Evolutionary conservation across 345 rosid species (phyloP).

Genomic region (Eucalyptus lansdowneana): DNA sequence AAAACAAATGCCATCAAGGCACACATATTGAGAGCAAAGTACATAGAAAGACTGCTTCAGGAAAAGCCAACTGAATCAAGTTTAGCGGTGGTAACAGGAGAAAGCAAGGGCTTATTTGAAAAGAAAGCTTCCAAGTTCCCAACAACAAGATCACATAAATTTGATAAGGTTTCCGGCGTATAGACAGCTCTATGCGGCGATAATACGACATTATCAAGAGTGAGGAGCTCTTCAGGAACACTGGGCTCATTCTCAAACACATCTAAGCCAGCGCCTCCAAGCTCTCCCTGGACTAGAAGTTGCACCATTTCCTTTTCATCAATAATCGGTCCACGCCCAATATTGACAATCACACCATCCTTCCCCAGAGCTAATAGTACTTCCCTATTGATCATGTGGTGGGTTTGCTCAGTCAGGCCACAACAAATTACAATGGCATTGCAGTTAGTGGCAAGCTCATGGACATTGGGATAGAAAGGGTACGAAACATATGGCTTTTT

Average conservation of each 20-base stretch:
- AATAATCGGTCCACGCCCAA: conserved; percentile 39
- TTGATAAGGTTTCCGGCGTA: conserved; percentile 21
- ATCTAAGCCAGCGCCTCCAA: conserved; percentile 48
- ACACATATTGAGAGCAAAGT: not conserved
- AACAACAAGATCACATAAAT: conserved; percentile 9
- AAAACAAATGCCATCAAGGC: not conserved
- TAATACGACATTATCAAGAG: conserved; percentile 29
- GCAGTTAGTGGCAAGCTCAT: conserved; percentile 26
- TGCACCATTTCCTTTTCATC: conserved; percentile 44
- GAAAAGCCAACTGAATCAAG: not conserved
- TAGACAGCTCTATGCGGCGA: conserved; percentile 22
- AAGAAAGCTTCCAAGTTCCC: conserved; percentile 49
- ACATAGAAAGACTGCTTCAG: not conserved
- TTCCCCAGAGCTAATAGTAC: conserved; percentile 33
- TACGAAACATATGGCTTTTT: conserved; percentile 16
- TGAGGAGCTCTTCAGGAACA: conserved; percentile 23
- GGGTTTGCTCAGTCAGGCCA: conserved; percentile 24
- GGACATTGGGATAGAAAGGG: conserved; percentile 12
- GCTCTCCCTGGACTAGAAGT: conserved; percentile 26
- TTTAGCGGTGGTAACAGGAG: not conserved
- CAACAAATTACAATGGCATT: conserved; percentile 35
- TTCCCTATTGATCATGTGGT: conserved; percentile 33
- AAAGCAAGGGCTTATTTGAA: conserved; percentile 14
- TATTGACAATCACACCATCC: conserved; percentile 30
- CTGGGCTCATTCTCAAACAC: conserved; percentile 49